Evolutionary conservation across 305 asterid genomes (phyloP).

Genomic region (Fraxinus baroniana): DNA sequence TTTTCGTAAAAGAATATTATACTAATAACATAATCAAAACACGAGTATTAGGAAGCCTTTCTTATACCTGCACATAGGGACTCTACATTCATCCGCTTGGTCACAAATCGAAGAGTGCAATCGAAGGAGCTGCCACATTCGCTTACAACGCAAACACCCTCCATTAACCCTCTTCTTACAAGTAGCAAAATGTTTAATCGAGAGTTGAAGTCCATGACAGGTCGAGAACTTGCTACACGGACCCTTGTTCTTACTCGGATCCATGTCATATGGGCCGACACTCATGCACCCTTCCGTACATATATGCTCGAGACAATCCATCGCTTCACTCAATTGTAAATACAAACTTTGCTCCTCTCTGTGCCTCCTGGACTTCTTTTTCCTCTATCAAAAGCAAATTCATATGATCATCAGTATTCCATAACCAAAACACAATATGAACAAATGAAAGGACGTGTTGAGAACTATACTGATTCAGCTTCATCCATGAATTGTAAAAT

Average conservation of each 20-base stretch:
- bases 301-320: slow-evolving; percentile 86
- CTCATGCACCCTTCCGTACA: slow-evolving; percentile 82
- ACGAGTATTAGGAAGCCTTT: neutral
- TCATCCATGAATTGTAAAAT: slow-evolving; percentile 77
- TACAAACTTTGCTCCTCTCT: slow-evolving; percentile 60
- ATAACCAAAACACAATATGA: neutral
- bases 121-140: slow-evolving; percentile 91
- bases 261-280: slow-evolving; percentile 71
- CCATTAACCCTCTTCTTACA: slow-evolving; percentile 80
- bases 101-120: slow-evolving; percentile 82
- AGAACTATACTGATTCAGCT: slow-evolving; percentile 52
- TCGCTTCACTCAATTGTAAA: slow-evolving; percentile 76
- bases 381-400: slow-evolving; percentile 47
- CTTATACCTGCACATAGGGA: slow-evolving; percentile 86
- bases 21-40: neutral
- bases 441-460: neutral
- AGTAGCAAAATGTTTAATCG: slow-evolving; percentile 69
- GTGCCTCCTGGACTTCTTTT: slow-evolving; percentile 51
- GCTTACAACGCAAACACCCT: slow-evolving; percentile 67
- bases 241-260: slow-evolving; percentile 47
- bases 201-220: slow-evolving; percentile 80
- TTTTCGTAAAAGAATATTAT: neutral
- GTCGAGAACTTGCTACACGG: slow-evolving; percentile 82
- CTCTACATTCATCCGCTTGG: slow-evolving; percentile 67
- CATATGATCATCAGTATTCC: neutral